Evolutionary conservation across 2,329 filamentous ascomycete genomes (phyloP), one percentile per base, ranked within the genome.

Genomic region (Didymella pinodella): DNA sequence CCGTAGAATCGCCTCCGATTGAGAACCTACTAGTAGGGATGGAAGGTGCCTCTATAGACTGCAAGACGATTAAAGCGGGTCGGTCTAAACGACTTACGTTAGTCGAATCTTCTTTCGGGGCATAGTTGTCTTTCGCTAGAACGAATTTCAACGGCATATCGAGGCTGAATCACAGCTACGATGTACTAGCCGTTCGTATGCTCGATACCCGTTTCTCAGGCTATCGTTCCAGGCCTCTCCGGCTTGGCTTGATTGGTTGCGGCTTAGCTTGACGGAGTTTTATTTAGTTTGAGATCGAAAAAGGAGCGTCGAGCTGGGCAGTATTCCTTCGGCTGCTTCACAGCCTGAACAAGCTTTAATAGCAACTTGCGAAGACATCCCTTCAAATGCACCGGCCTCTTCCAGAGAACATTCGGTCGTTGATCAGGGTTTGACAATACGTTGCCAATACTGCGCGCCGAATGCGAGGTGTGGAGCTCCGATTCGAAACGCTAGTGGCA

Each of bases 181-280:
- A 34, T 48, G 56, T 22, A 46, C 14, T 54, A 58, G 49, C 36
- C 12, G 20, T 34, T 53, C 34, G 28, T 29, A 16, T 49, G 32
- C 20, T 49, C 32, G 26, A 45, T 49, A 31, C 16, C 40, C 32
- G 16, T 40, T 38, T 10, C 36, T 45, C 28, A 49, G 38, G 38
- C 44, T 58, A 45, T 45, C 45, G 36, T 57, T 52, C 46, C 49
- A 47, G 16, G 46, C 47, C 32, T 43, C 32, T 43, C 56, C 50
- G 41, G 40, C 46, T 59, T 54, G 50, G 46, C 50, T 16, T 52
- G 25, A 43, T 47, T 41, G 34, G 46, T 43, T 28, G 28, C 16
- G 46, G 32, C 20, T 47, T 40, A 40, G 41, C 18, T 5, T 46
- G n/a, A 26, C 20, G 40, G 46, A 46, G 41, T 16, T 43, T 40